phyloP scores from a whole-genome alignment of 2,329 filamentous ascomycete genomes.

The Alternaria angustiovoidea region DNA sequence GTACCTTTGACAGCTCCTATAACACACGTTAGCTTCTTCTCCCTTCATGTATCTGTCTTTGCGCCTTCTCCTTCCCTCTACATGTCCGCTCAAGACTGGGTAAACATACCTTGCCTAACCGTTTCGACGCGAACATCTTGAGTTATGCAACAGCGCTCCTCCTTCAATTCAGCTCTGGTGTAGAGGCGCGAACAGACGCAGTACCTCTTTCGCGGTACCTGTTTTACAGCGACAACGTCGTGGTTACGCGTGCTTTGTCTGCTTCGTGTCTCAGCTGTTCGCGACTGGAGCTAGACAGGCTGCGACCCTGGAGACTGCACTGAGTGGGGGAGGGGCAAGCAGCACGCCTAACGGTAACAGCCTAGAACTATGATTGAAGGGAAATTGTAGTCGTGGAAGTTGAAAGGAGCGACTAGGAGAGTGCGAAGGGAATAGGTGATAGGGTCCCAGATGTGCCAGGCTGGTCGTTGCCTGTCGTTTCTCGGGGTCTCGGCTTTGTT shows the following conservation, averaged over 20 bases:
- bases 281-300: background rate
- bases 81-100: background rate
- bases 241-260: background rate
- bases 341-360: conserved; percentile 9
- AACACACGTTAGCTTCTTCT: conserved; percentile 3
- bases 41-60: background rate
- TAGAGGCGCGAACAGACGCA: background rate
- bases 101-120: conserved; percentile 56
- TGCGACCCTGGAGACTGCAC: background rate
- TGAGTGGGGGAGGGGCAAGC: conserved; percentile 13
- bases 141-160: background rate
- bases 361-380: background rate
- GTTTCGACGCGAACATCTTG: conserved; percentile 61
- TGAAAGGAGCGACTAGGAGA: background rate
- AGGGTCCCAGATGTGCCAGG: background rate
- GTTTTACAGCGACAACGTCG: background rate
- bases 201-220: too few relatives aligned
- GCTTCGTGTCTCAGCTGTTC: background rate
- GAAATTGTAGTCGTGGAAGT: too few relatives aligned
- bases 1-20: conserved; percentile 35
- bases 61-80: background rate
- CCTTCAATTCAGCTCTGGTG: background rate
- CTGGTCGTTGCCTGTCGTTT: background rate
- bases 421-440: background rate
- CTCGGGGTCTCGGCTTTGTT: conserved; percentile 7